Base-by-base conservation (phyloP, 805 yeast species). In the Pichia sporocuriosa region DNA sequence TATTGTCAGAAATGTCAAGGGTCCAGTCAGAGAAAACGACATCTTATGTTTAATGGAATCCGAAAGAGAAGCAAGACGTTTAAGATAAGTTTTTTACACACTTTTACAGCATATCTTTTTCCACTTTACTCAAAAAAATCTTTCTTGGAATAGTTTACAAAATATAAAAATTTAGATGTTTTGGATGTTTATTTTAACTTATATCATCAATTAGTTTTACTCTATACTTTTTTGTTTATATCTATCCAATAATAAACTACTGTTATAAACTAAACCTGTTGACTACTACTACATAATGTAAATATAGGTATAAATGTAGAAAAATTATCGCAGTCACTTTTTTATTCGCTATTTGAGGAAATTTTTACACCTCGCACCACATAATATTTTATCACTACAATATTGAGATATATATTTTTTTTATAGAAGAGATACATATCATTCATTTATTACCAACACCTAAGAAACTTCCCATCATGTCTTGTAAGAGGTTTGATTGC, bases 21-120 rank as follows among this genome's bases (percentile, higher is more conserved):
- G 96, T 67, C 95, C 96, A 70, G 96, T 86, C 71, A 84, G 96
- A 73, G 95, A 86, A 75, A 84, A 90, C 76, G 98, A 90, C 72
- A 87, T 93, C 76, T 84, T 90, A 72, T 93, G 96, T 72, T 81
- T 90, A 71, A 93, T 90, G 96, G 98, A 90, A 80, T 90, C 97
- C 60, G 98, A 90, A 80, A 90, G 98, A 81, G 98, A 90, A 80
- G 97, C 97, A 66, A 81, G 90, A 78, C 81, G 93, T 77, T 76
- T 84, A 72, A 85, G 90, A 80, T 80, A 80, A 50, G 28, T 32
- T 12, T n/a, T 19, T 28, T 26, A 23, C 28, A 17, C 11, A 25
- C 17, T 29, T 28, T 24, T n/a, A n/a, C n/a, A n/a, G n/a, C 35
- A 15, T 24, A 15, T 16, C 10, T 20, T 16, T 24, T 16, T 16